phyloP scores from a whole-genome alignment of 306 rosid species.

The Sophora flavescens region DNA sequence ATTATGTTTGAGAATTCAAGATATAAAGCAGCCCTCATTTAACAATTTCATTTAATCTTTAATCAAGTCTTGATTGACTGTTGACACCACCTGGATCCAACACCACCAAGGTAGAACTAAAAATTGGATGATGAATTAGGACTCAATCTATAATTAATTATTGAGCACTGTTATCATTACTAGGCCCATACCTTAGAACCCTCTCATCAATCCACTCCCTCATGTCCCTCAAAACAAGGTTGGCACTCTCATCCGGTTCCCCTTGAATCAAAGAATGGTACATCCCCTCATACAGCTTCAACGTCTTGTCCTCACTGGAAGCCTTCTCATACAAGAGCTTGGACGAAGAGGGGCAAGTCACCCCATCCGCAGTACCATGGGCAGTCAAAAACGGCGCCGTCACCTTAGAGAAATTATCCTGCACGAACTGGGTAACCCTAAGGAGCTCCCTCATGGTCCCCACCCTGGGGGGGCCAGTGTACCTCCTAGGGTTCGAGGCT shows the following conservation, averaged over 20 bases:
- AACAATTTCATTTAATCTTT: slow-evolving; percentile 28
- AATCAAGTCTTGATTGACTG: neutral
- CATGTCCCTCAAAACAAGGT: slow-evolving; percentile 76
- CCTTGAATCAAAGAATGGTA: slow-evolving; percentile 94
- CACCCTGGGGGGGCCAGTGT: slow-evolving; percentile 90
- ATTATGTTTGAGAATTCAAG: neutral
- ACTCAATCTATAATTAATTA: neutral
- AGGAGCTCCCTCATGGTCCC: slow-evolving; percentile 95
- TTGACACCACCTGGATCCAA: neutral
- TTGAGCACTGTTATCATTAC: neutral
- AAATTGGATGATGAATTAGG: neutral
- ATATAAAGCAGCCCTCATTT: neutral
- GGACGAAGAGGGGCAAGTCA: slow-evolving; percentile 89
- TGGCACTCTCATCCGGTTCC: slow-evolving; percentile 80
- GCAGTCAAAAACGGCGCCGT: slow-evolving; percentile 85
- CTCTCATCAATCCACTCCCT: slow-evolving; percentile 90
- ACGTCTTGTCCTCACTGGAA: slow-evolving; percentile 73
- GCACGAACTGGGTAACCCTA: slow-evolving; percentile 82
- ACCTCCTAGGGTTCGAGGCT: slow-evolving; percentile 86
- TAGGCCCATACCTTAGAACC: slow-evolving; percentile 59
- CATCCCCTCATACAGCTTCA: slow-evolving; percentile 95
- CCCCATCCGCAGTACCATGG: slow-evolving; percentile 86
- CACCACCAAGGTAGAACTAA: neutral
- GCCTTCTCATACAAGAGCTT: slow-evolving; percentile 79
- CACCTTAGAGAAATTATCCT: slow-evolving; percentile 75